phyloP scores from a whole-genome alignment of 768 basidiomycete genomes.

The Hericium erinaceus region DNA sequence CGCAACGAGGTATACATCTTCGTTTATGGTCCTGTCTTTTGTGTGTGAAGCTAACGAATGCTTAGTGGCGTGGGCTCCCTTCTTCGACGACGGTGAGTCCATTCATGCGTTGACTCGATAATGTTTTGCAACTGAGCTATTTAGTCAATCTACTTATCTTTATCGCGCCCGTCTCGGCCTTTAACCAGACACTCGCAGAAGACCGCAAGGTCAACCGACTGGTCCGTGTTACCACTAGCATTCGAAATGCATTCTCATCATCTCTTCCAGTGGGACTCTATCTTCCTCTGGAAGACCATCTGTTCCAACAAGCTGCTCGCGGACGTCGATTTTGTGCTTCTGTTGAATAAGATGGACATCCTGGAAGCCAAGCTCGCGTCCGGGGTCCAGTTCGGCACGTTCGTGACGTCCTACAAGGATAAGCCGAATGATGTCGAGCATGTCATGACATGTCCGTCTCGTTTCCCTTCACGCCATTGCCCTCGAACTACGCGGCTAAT shows the following conservation, averaged over 20 bases:
- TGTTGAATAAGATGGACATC: slow-evolving; percentile 58
- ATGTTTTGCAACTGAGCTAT: not conserved
- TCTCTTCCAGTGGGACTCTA: slow-evolving; percentile 37
- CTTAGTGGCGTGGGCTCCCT: slow-evolving; percentile 57
- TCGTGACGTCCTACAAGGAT: slow-evolving; percentile 45
- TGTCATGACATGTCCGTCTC: slow-evolving; percentile 42
- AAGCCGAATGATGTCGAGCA: slow-evolving; percentile 41
- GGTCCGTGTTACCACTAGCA: slow-evolving; percentile 25
- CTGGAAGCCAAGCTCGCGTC: slow-evolving; percentile 42
- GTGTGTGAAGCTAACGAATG: not conserved
- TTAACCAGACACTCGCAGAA: slow-evolving; percentile 54
- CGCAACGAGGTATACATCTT: slow-evolving; percentile 37
- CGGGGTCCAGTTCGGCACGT: slow-evolving; percentile 44
- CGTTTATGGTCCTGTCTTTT: not conserved
- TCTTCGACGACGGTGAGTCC: slow-evolving; percentile 52
- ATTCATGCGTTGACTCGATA: not conserved
- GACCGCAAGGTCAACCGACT: slow-evolving; percentile 51
- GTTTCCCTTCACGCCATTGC: not conserved
- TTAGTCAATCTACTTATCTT: slow-evolving; percentile 59
- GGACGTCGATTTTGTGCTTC: slow-evolving; percentile 45
- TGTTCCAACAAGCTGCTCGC: slow-evolving; percentile 49
- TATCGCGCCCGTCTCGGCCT: slow-evolving; percentile 54
- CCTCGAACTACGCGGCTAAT: not conserved
- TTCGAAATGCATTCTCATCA: slow-evolving; percentile 1
- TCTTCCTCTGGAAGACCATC: slow-evolving; percentile 50